These are phyloP conservation scores for Chalciporus chontae DNA, from an alignment of 768 basidiomycete genomes.

Conservation along the genomic window DNA sequence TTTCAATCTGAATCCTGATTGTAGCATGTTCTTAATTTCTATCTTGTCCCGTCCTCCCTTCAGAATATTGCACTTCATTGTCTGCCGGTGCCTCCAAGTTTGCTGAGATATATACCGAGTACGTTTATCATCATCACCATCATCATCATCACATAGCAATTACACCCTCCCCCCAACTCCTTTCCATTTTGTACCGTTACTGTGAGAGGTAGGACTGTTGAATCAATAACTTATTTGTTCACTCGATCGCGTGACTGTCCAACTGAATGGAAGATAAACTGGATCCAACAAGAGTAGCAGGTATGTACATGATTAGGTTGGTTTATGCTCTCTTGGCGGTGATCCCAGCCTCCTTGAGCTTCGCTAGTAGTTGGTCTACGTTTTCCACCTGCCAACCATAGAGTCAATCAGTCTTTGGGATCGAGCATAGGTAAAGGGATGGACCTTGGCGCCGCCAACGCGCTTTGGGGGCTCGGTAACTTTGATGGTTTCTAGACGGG, in stretches of 20 bases:
- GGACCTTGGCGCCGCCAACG: constrained; percentile 85
- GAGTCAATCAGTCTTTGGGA: not conserved
- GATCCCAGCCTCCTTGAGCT: constrained; percentile 83
- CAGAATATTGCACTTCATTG: constrained; percentile 9
- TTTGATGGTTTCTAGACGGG: constrained; percentile 80
- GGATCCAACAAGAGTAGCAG: not conserved
- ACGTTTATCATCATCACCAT: too few relatives aligned
- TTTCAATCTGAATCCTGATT: constrained; percentile 9
- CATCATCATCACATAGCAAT: constrained; percentile 13
- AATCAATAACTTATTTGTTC: constrained; percentile 18
- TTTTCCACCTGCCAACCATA: constrained; percentile 52
- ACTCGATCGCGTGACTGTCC: not conserved
- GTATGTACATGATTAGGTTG: constrained; percentile 1
- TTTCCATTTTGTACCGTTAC: constrained; percentile 10
- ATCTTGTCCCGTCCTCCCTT: constrained; percentile 4
- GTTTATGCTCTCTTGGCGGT: constrained; percentile 27
- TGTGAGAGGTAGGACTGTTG: constrained; percentile 8
- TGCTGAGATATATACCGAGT: constrained; percentile 26
- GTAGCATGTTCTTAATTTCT: constrained; percentile 27
- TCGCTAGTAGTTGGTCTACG: constrained; percentile 86
- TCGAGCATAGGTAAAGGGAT: not conserved
- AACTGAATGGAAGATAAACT: not conserved
- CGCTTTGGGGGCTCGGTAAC: constrained; percentile 89
- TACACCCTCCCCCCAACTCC: not conserved
- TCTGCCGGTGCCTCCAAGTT: constrained; percentile 2